Evolutionary conservation across 805 yeast genomes (phyloP), one percentile per base, ranked within the genome.

Genomic region (Schwanniomyces sp.): DNA sequence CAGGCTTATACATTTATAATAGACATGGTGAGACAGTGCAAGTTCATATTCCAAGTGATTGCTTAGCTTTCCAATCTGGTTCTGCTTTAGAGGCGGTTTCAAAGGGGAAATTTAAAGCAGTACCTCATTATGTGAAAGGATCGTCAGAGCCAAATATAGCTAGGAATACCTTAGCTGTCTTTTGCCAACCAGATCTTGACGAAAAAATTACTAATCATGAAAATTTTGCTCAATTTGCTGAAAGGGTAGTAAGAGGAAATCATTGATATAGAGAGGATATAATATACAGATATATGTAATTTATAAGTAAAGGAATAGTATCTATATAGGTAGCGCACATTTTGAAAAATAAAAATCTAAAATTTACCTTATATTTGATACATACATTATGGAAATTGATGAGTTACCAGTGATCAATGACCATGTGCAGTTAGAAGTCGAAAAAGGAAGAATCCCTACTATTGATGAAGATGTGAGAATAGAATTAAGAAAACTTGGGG

Each of bases 21-120:
- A 64, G 86, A 24, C 58, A 57, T 7, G 77, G 79, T 9, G 59
- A 66, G 2, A 57, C 69, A 6, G 77, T 76, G 16, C 75, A 80
- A 49, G 83, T 81, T n/a, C 58, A 63, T 24, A 81, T 82, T 29
- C 86, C 86, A 0, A 51, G 56, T 5, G 79, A 81, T 50, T 78
- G 83, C 53, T 56, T 82, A 21, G 86, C 85, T 1, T 82, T 82
- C 58, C 86, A 82, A 55, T 79, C 84, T 1, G 87, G 87, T 1
- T 68, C 79, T 7, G 79, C 85, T 1, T 63, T 82, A 26, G 75
- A 80, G 53, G 79, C 74, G 42, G 73, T 81, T 14, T 75, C 83
- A 0, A 51, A 61, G n/a, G 72, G 72, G 16, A 61, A 62, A 26
- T 80, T 82, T 60, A 77, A 72, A 54, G 85, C 85, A 3, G 86